Evolutionary conservation across 805 yeast species (phyloP).

Genomic region (Starmerella khaoyaiensis): DNA sequence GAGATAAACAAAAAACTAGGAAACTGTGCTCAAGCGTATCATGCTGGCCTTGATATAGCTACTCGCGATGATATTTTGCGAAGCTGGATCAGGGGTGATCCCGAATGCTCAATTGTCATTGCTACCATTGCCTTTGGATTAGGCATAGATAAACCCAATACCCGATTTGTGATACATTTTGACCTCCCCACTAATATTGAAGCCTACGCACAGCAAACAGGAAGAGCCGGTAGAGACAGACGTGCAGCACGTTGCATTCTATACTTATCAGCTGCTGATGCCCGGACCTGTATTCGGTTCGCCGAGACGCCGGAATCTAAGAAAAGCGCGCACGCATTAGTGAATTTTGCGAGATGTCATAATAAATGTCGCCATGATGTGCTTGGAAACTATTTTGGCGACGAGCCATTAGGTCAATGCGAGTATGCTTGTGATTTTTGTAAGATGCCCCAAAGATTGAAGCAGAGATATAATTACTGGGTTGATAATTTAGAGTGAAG

Average conservation of each 20-base stretch:
- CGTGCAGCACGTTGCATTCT: slow-evolving; percentile 67
- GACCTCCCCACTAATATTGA: slow-evolving; percentile 83
- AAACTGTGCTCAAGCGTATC: slow-evolving; percentile 60
- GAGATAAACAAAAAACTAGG: slow-evolving; percentile 47
- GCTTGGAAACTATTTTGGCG: slow-evolving; percentile 80
- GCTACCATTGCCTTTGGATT: slow-evolving; percentile 98
- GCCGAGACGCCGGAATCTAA: slow-evolving; percentile 30
- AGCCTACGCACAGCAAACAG: slow-evolving; percentile 95
- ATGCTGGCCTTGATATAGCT: slow-evolving; percentile 72
- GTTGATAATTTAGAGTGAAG: not conserved
- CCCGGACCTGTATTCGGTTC: slow-evolving; percentile 57
- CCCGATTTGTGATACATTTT: slow-evolving; percentile 78
- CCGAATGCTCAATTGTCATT: slow-evolving; percentile 56
- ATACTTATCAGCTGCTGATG: slow-evolving; percentile 36
- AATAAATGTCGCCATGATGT: slow-evolving; percentile 79
- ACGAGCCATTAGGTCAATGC: slow-evolving; percentile 43
- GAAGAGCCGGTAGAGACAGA: slow-evolving; percentile 97
- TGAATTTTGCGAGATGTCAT: slow-evolving; percentile 23
- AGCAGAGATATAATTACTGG: slow-evolving; percentile 16
- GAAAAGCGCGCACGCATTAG: slow-evolving; percentile 13
- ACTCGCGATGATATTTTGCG: slow-evolving; percentile 50
- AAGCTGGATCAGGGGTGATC: slow-evolving; percentile 60
- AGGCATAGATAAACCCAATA: slow-evolving; percentile 97
- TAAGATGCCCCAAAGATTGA: slow-evolving; percentile 18
- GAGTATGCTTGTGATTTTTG: slow-evolving; percentile 78